Evolutionary conservation across 805 yeast genomes (phyloP), one percentile per base, ranked within the genome.

Genomic region (Lachancea sp.): DNA sequence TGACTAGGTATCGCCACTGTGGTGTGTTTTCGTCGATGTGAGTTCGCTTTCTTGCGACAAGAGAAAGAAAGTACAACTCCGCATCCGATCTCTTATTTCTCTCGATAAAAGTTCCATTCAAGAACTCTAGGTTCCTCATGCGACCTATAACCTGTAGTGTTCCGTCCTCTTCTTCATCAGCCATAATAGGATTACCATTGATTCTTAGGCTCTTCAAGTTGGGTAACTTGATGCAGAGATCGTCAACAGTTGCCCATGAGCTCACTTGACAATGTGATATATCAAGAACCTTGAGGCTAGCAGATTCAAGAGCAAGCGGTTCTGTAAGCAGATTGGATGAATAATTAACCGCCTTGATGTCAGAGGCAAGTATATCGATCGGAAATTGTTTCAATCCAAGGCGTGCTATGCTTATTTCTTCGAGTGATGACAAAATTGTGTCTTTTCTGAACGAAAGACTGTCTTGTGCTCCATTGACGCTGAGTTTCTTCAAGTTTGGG

Each of bases 1-100:
- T 34, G 9, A 65, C 55, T n/a, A 78, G 68, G 20, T 59, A 30
- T 2, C 41, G 36, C 83, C 84, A 81, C 25, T 75, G 57, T 16
- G 29, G 30, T 16, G 41, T 42, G 4, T 15, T 34, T 13, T 34
- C 37, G 17, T 63, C 52, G 35, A 62, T 68, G 1, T 35, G 35
- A 41, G 67, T 52, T 5, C 62, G 57, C 1, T 57, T 56, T 1
- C 48, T 43, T 8, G 44, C 36, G 0, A 84, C 76, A 49, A 71
- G 71, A 4, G 79, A 70, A 25, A 84, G 66, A 48, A 84, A 79
- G 56, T 75, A 86, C 3, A 85, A 58, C 58, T 88, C 95, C 1
- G 85, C 82, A 51, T 81, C 84, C 5, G 47, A 51, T 15, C 88
- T 68, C 40, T 80, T 84, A 1, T 63, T 70, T 0, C 37, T 45